Evolutionary conservation across 192 early-diverging fungal species (phyloP), one percentile per base, ranked within the genome.

Genomic region (Irineochytrium annulatum): DNA sequence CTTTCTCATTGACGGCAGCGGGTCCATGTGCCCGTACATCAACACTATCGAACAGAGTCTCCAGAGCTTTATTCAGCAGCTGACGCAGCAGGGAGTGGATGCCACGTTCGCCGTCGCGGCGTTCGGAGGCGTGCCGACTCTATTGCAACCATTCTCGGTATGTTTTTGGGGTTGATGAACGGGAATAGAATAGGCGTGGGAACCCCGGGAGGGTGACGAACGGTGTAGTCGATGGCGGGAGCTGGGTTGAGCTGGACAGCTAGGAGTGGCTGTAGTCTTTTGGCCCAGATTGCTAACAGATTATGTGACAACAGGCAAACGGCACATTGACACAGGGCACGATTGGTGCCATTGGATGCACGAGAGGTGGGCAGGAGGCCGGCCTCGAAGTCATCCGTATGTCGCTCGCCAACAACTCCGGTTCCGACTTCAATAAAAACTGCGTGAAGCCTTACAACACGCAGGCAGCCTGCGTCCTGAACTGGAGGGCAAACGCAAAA

Each of bases 1-100:
- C 19, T 71, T 74, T 30, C 37, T 72, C 20, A 60, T 74, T 43
- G 72, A 74, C 34, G 69, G 45, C 6, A 51, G 39, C 37, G 52
- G 30, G 14, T 60, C 57, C 34, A 74, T 74, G 72, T 68, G 65
- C 51, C 59, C 72, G 11, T 74, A 74, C 63, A 74, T 73, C 48
- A 37, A 16, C 6, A 52, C 62, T 28, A 62, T 74, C 32, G 54
- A 53, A 0, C 33, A 3, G 27, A 66, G 64, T 37, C 55, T 72
- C 39, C 2, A 11, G 3, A 63, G 29, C 32, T 74, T 74, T 46
- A 62, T 74, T 5, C 16, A 16, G 1, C 26, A 27, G 19, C 27
- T 74, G 14, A 52, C 31, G 20, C 16, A 29, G 0, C 55, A 57
- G 28, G 57, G 59, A 22, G 52, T 63, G 17, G 69, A 71, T 34